phyloP scores from a whole-genome alignment of 2,329 filamentous ascomycete genomes.

The Shiraia sp. region DNA sequence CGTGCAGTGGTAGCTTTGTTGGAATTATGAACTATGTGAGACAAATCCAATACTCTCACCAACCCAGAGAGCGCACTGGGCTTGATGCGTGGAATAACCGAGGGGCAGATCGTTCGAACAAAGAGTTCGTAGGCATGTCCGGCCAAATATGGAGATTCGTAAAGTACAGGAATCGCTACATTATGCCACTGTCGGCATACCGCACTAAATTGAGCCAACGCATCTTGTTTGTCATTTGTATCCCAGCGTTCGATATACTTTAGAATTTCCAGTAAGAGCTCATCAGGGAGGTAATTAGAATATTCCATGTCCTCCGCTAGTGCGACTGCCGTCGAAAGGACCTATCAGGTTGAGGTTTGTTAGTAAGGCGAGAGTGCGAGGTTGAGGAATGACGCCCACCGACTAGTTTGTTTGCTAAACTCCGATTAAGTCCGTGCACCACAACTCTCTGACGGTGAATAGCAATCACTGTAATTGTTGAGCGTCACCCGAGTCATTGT shows the following conservation, averaged over 20 bases:
- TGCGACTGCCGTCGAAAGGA: not conserved
- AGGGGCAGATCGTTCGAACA: conserved; percentile 58
- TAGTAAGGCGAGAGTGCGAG: not conserved
- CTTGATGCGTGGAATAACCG: conserved; percentile 53
- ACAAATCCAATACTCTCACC: conserved; percentile 59
- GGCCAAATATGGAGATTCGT: conserved; percentile 55
- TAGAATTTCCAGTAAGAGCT: conserved; percentile 58
- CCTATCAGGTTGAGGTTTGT: not conserved
- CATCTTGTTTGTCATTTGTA: conserved; percentile 46
- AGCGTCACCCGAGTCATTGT: too few relatives aligned
- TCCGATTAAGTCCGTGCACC: not conserved
- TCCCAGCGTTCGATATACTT: conserved; percentile 44
- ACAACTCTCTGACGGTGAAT: not conserved
- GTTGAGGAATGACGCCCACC: not conserved
- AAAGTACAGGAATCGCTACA: conserved; percentile 56
- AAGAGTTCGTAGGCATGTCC: conserved; percentile 60
- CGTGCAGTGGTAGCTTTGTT: conserved; percentile 59
- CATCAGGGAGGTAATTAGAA: conserved; percentile 55
- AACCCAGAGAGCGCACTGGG: conserved; percentile 54
- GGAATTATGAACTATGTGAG: conserved; percentile 61
- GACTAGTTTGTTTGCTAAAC: too few relatives aligned
- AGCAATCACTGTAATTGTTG: too few relatives aligned
- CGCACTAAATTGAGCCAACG: conserved; percentile 57
- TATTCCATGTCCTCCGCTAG: conserved; percentile 4
- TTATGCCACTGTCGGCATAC: conserved; percentile 59